These are phyloP conservation scores for Aspergillus ellipticus DNA, from an alignment of 495 filamentous ascomycete species.

Conservation along the genomic window DNA sequence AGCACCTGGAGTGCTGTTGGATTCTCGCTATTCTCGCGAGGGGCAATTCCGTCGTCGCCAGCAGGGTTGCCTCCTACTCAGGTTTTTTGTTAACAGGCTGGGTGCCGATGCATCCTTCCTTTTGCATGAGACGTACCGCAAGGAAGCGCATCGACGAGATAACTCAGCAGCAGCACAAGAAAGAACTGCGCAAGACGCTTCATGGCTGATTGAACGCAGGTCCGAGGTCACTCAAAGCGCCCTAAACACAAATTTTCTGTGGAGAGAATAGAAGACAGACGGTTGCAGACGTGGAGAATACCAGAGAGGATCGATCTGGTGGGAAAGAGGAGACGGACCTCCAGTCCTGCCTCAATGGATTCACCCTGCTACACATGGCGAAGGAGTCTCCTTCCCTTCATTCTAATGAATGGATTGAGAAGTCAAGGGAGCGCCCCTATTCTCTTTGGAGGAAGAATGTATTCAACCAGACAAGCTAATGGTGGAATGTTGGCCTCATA, in stretches of 20 bases:
- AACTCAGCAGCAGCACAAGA: constrained; percentile 13
- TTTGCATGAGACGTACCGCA: constrained; percentile 8
- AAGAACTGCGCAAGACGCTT: constrained; percentile 6
- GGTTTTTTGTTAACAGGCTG: neutral
- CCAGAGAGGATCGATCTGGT: neutral
- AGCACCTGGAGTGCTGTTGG: constrained; percentile 44
- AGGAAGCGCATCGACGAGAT: constrained; percentile 9
- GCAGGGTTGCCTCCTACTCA: neutral
- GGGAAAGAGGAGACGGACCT: neutral
- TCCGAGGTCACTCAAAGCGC: neutral
- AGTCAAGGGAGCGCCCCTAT: neutral
- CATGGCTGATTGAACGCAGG: constrained; percentile 9
- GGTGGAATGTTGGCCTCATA: constrained; percentile 11
- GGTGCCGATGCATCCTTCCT: neutral
- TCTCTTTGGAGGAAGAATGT: neutral
- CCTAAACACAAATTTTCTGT: no score
- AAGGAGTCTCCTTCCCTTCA: neutral
- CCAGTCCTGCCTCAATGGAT: neutral
- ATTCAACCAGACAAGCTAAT: neutral
- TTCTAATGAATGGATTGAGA: neutral
- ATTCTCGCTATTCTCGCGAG: constrained; percentile 23
- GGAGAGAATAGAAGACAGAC: neutral
- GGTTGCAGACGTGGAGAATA: neutral
- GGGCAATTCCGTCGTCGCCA: constrained; percentile 3
- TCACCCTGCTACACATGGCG: neutral